A percentile compares a stretch with the other conserved stretches of the same genome.
Conservation (phyloP, 345 rosid species). For the Rhizophora apiculata region DNA sequence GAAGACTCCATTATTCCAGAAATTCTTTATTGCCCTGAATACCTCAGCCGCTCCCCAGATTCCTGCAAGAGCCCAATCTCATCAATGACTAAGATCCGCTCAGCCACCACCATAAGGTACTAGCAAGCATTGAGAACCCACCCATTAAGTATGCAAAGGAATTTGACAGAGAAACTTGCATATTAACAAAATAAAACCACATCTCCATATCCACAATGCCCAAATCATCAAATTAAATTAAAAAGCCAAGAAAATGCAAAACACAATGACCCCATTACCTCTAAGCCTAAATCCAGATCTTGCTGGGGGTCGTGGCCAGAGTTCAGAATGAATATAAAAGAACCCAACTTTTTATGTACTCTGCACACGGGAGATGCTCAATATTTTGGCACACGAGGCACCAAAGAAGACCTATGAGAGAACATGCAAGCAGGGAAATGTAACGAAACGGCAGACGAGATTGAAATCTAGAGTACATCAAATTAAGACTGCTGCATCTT, state of each 20-base stretch:
- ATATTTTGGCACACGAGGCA: not conserved
- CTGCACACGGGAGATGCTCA: not conserved
- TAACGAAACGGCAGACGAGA: not conserved
- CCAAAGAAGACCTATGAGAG: not conserved
- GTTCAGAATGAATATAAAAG: not conserved
- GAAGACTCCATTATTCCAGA: conserved; percentile 40
- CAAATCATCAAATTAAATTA: conserved; percentile 1
- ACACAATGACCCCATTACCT: not conserved
- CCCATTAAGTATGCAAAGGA: not conserved
- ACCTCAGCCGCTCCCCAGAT: conserved; percentile 23
- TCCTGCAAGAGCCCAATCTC: conserved; percentile 30
- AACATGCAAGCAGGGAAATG: not conserved
- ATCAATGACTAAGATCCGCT: not conserved
- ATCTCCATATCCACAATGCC: conserved; percentile 5
- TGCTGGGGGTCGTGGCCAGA: conserved; percentile 10
- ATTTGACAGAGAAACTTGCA: not conserved
- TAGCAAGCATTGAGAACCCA: not conserved
- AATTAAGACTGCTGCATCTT: conserved; percentile 13
- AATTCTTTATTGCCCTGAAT: conserved; percentile 7
- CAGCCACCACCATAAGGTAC: not conserved
- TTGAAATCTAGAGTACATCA: not conserved
- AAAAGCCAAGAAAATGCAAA: not conserved
- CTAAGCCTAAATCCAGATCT: conserved; percentile 29
- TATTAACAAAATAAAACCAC: not conserved
- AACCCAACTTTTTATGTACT: not conserved